Evolutionary conservation across 176 grass and related monocot species (phyloP).

Genomic region (Oryza glumipatula): DNA sequence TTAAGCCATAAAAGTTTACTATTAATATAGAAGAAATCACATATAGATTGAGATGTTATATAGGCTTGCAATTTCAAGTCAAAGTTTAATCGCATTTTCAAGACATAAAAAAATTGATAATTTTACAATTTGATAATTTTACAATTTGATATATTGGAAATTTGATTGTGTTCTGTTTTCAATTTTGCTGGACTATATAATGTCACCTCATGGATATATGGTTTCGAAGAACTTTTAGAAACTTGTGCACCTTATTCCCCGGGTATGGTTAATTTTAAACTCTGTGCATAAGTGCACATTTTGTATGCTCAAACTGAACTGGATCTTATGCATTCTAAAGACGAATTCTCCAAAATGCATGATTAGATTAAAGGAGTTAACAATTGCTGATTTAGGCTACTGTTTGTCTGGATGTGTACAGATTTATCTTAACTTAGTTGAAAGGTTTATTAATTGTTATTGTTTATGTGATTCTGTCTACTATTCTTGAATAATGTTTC

Average conservation of each 20-base stretch:
- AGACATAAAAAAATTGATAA: neutral
- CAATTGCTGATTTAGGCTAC: slow-evolving; percentile 22
- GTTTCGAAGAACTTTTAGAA: neutral
- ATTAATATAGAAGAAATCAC: neutral
- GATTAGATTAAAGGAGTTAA: neutral
- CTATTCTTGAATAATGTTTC: slow-evolving; percentile 24
- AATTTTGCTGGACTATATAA: neutral
- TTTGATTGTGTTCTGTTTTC: neutral
- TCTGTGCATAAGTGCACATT: neutral
- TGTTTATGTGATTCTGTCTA: neutral
- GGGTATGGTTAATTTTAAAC: neutral
- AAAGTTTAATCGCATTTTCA: neutral
- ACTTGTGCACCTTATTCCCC: neutral
- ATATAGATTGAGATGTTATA: neutral
- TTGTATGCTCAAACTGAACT: neutral
- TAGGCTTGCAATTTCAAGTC: neutral
- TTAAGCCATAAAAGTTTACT: neutral
- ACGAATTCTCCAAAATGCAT: slow-evolving; percentile 8
- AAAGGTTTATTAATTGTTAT: neutral
- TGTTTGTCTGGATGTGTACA: slow-evolving; percentile 10
- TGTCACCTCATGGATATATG: neutral
- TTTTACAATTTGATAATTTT: neutral
- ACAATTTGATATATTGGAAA: neutral
- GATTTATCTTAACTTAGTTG: slow-evolving; percentile 14
- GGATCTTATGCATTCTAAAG: neutral